Evolutionary conservation across 2,329 filamentous ascomycete species (phyloP).

Genomic region (Eutypella sp.): DNA sequence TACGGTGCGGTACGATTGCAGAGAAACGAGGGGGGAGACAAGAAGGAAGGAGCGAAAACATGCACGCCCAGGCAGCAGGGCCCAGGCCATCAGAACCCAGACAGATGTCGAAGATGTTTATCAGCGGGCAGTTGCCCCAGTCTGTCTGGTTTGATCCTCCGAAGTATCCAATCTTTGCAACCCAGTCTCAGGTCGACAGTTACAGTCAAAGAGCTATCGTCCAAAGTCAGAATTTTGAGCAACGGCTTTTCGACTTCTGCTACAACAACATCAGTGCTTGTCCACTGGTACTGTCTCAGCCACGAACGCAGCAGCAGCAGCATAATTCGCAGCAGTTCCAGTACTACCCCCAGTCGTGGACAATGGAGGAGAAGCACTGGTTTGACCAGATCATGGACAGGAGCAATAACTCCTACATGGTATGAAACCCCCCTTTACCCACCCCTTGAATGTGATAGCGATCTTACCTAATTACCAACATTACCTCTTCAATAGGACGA

Average conservation of each 20-base stretch:
- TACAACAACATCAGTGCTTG: conserved; percentile 3
- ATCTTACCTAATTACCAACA: conserved; percentile 2
- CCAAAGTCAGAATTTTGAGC: conserved; percentile 1
- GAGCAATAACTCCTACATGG: conserved; percentile 19
- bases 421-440: conserved; percentile 13
- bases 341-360: conserved; percentile 6
- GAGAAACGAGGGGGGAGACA: conserved; percentile 4
- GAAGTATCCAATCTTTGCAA: conserved; percentile 9
- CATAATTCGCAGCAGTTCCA: conserved; percentile 1
- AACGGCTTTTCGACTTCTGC: not conserved
- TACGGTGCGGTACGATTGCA: no score
- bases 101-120: conserved; percentile 18
- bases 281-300: conserved; percentile 15
- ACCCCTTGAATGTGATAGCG: no score
- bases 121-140: conserved; percentile 15
- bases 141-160: conserved; percentile 13
- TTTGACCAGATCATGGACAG: conserved; percentile 17
- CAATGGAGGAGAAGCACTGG: conserved; percentile 18
- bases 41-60: conserved; percentile 1
- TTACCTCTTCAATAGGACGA: conserved; percentile 17
- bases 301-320: conserved; percentile 1
- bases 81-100: conserved; percentile 4
- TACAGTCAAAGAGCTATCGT: conserved; percentile 8
- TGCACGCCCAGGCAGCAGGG: conserved; percentile 11
- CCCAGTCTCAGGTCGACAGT: conserved; percentile 17